These are phyloP conservation scores for Quercus ilex DNA, from an alignment of 306 rosid genomes.

Conservation along the genomic window DNA sequence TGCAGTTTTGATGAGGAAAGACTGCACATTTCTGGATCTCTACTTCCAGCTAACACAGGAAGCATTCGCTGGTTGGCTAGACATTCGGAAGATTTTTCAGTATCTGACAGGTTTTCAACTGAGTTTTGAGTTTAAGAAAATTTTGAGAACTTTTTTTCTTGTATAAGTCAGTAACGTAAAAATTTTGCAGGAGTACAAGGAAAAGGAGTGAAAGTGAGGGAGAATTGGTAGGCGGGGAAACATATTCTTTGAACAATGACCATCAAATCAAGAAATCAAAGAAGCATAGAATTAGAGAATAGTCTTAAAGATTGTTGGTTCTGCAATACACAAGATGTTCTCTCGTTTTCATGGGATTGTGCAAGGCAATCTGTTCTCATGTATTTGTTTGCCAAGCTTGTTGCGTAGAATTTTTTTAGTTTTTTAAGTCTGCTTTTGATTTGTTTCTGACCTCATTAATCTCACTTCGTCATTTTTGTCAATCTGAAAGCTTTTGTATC, in stretches of 20 bases:
- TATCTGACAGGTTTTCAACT: constrained; percentile 39
- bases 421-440: neutral
- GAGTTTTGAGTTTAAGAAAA: neutral
- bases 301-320: constrained; percentile 25
- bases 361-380: constrained; percentile 14
- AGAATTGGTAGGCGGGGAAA: constrained; percentile 24
- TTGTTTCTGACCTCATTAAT: neutral
- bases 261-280: constrained; percentile 35
- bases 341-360: neutral
- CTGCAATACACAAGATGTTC: neutral
- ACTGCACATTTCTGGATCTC: constrained; percentile 67
- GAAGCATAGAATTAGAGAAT: constrained; percentile 33
- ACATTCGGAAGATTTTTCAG: constrained; percentile 37
- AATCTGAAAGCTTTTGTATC: neutral
- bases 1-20: constrained; percentile 83
- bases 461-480: neutral
- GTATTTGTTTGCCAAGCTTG: constrained; percentile 10
- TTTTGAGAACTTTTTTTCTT: neutral
- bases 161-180: neutral
- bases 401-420: neutral
- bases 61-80: constrained; percentile 66
- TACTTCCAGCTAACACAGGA: constrained; percentile 67
- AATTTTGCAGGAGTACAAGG: constrained; percentile 37
- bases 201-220: constrained; percentile 43
- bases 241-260: constrained; percentile 18